Base-by-base conservation (phyloP, 441 rosid species). In the Francoa sonchifolia region DNA sequence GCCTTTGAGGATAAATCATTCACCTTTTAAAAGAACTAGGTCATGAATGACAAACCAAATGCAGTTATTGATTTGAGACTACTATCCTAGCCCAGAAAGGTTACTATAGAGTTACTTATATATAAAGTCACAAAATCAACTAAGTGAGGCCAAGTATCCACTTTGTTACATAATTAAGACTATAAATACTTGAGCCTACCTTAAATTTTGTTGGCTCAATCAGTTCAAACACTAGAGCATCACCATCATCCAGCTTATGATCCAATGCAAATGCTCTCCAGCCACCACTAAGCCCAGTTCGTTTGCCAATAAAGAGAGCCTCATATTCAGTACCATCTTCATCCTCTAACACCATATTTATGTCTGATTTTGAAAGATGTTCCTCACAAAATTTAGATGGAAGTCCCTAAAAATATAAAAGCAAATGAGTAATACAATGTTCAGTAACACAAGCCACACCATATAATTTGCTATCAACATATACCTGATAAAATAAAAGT, bases 241-340 rank as follows among this genome's bases (percentile, higher is more conserved):
- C 82, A 14, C 77, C 82, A 44, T 74, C 87, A 39, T 67, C 69
- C 57, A 78, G 34, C 52, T 72, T 65, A 58, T 69, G 77, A 16
- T 62, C 72, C 47, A 72, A 50, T 0, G 79, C 79, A 47, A 72
- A 78, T 25, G 39, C 70, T 44, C 68, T 78, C 87, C 87, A 78
- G 27, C 87, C 87, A 40, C 79, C 82, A 11, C 79, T 77, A 19
- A 77, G 66, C 19, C 79, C 87, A 10, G 19, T 20, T 50, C 64
- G 55, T 36, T 15, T 42, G 33, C 67, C 67, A 28, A 72, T 59
- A 49, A 59, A 78, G 1, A 44, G 57, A 29, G 79, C 71, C 8
- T 57, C 67, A 48, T 36, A 69, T 57, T 48, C 59, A 22, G 25
- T 3, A 5, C 71, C 69, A 26, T 58, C 25, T 44, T 72, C 82